Conservation (phyloP, 371 early-diverging fungal genomes). For the Mucor velutinosus region DNA sequence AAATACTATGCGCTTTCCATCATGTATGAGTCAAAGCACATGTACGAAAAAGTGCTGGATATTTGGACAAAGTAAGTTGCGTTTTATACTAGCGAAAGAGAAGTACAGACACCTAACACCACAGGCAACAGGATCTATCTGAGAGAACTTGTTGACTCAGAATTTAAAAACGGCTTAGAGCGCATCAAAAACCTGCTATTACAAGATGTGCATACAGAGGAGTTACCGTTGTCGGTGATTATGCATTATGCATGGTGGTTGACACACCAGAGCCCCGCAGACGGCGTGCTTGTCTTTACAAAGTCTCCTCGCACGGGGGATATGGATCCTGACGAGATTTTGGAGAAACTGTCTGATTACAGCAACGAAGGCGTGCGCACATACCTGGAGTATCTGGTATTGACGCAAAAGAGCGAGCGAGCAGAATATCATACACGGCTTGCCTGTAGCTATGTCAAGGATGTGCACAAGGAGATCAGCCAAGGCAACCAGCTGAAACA, state of each 20-base stretch:
- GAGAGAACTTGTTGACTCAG: conserved; percentile 56
- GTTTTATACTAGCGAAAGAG: not conserved
- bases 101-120: not conserved
- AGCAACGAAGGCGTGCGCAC: conserved; percentile 42
- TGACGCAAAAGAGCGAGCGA: conserved; percentile 48
- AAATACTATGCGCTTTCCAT: conserved; percentile 68
- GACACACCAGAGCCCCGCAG: conserved; percentile 46
- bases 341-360: conserved; percentile 44
- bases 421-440: conserved; percentile 55
- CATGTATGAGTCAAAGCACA: conserved; percentile 59
- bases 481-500: conserved; percentile 10
- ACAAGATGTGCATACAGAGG: conserved; percentile 30
- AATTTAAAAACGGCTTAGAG: conserved; percentile 54
- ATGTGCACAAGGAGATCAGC: conserved; percentile 36
- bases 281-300: conserved; percentile 55
- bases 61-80: conserved; percentile 68
- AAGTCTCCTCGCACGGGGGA: conserved; percentile 49
- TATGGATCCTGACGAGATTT: conserved; percentile 59
- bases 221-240: conserved; percentile 38
- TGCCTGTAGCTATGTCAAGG: conserved; percentile 55
- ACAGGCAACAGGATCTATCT: conserved; percentile 46
- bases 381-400: conserved; percentile 65
- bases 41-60: conserved; percentile 58
- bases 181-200: conserved; percentile 53
- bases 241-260: conserved; percentile 68